Percentiles rank a stretch among this genome's conserved stretches.
These are phyloP conservation scores for Zelopaecilomyces penicillatus DNA, from an alignment of 2,329 filamentous ascomycete genomes.

Conservation along the genomic window DNA sequence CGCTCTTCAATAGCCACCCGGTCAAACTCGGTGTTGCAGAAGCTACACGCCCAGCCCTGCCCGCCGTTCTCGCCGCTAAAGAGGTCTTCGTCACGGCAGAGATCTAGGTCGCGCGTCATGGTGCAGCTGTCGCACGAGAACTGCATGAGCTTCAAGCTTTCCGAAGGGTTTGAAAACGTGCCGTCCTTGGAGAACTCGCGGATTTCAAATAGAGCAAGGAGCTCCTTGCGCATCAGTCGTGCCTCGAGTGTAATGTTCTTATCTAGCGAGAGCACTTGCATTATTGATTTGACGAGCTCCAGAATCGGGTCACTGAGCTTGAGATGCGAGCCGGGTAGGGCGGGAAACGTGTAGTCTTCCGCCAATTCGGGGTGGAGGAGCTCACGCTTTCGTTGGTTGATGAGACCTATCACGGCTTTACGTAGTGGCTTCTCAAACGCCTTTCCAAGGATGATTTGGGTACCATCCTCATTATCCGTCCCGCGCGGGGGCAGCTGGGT, in stretches of 20 bases:
- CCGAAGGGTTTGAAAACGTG: constrained; percentile 79
- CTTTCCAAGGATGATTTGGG: constrained; percentile 64
- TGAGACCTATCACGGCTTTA: constrained; percentile 75
- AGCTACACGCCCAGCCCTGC: constrained; percentile 64
- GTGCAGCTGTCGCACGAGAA: constrained; percentile 88
- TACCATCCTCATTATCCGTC: constrained; percentile 50
- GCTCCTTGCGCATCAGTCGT: constrained; percentile 77
- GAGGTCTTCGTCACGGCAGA: constrained; percentile 83
- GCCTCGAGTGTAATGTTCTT: constrained; percentile 86
- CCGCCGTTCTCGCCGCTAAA: constrained; percentile 31
- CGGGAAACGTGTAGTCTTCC: constrained; percentile 77
- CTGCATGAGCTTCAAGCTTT: constrained; percentile 62
- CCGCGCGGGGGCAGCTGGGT: constrained; percentile 53
- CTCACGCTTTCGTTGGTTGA: constrained; percentile 79
- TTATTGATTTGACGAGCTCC: constrained; percentile 85
- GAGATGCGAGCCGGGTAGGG: constrained; percentile 62
- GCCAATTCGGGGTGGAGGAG: constrained; percentile 82
- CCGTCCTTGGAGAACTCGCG: constrained; percentile 86
- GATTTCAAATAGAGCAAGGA: constrained; percentile 84
- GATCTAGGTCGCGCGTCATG: constrained; percentile 76
- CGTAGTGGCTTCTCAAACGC: constrained; percentile 82
- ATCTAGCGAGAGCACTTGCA: constrained; percentile 86
- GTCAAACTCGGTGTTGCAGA: constrained; percentile 69
- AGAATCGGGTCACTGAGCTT: constrained; percentile 59
- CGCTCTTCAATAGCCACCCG: constrained; percentile 76